phyloP scores from a whole-genome alignment of 1,284 basidiomycete genomes.

The Tremellales sp. region DNA sequence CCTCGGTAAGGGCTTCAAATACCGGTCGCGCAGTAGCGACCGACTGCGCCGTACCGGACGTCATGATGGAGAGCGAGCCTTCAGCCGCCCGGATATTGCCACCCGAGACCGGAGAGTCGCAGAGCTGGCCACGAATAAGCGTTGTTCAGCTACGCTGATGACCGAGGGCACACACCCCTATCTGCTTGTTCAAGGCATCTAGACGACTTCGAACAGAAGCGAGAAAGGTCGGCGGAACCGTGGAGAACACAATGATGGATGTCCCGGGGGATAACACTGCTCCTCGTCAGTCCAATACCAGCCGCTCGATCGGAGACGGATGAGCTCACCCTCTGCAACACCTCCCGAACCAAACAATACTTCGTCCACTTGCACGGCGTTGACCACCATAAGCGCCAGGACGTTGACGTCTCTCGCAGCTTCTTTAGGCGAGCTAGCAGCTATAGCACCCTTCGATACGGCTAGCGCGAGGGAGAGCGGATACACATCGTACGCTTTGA shows the following conservation, averaged over 20 bases:
- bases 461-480: conserved; percentile 35
- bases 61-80: conserved; percentile 47
- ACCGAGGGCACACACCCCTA: conserved; percentile 24
- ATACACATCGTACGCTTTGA: conserved; percentile 41
- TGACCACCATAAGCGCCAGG: conserved; percentile 45
- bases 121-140: conserved; percentile 20
- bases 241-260: conserved; percentile 45
- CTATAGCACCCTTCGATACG: conserved; percentile 22
- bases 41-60: conserved; percentile 30
- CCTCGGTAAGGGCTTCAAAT: conserved; percentile 33
- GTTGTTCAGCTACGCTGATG: background rate
- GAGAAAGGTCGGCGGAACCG: conserved; percentile 42
- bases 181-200: conserved; percentile 28
- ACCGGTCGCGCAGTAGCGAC: conserved; percentile 29
- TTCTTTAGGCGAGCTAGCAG: conserved; percentile 18
- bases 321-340: conserved; percentile 28
- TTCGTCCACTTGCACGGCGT: conserved; percentile 38
- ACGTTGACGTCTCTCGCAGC: conserved; percentile 30
- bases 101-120: conserved; percentile 48
- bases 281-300: background rate
- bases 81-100: conserved; percentile 42
- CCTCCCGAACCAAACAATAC: conserved; percentile 31
- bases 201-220: conserved; percentile 28
- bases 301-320: background rate
- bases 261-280: conserved; percentile 33